Evolutionary conservation across 1,139 yeast genomes (phyloP).

Genomic region (Taphrina wiesneri): DNA sequence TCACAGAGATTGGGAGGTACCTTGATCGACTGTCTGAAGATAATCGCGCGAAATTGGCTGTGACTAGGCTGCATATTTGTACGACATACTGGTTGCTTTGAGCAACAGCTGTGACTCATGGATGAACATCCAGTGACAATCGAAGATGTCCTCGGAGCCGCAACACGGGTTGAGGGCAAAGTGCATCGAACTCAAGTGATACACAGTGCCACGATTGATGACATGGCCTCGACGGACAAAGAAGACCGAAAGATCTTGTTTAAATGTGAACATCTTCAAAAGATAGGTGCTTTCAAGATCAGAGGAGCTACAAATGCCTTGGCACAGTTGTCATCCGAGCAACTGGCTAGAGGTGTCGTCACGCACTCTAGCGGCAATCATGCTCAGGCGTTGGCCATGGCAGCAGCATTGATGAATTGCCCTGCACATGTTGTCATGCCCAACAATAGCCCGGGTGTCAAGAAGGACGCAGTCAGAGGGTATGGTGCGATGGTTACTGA

Average conservation of each 20-base stretch:
- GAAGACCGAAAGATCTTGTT: slow-evolving; percentile 27
- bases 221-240: slow-evolving; percentile 25
- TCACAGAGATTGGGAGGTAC: too few species aligned
- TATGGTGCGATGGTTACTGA: slow-evolving; percentile 38
- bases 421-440: slow-evolving; percentile 39
- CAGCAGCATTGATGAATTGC: slow-evolving; percentile 34
- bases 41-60: too few species aligned
- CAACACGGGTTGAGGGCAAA: slow-evolving; percentile 27
- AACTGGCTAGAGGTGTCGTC: slow-evolving; percentile 37
- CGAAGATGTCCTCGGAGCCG: slow-evolving; percentile 36
- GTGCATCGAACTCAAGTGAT: slow-evolving; percentile 38
- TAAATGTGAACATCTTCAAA: slow-evolving; percentile 39
- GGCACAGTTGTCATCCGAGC: slow-evolving; percentile 26
- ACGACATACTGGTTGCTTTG: neutral
- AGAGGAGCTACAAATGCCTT: slow-evolving; percentile 39
- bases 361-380: slow-evolving; percentile 40
- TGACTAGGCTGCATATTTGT: neutral
- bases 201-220: slow-evolving; percentile 35
- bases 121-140: neutral
- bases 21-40: too few species aligned
- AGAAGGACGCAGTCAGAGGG: slow-evolving; percentile 38
- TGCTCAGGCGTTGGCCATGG: slow-evolving; percentile 39
- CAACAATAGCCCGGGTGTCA: slow-evolving; percentile 36
- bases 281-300: slow-evolving; percentile 40
- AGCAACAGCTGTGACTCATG: neutral